Evolutionary conservation across 768 basidiomycete genomes (phyloP).

Genomic region (Russula dissimulans): DNA sequence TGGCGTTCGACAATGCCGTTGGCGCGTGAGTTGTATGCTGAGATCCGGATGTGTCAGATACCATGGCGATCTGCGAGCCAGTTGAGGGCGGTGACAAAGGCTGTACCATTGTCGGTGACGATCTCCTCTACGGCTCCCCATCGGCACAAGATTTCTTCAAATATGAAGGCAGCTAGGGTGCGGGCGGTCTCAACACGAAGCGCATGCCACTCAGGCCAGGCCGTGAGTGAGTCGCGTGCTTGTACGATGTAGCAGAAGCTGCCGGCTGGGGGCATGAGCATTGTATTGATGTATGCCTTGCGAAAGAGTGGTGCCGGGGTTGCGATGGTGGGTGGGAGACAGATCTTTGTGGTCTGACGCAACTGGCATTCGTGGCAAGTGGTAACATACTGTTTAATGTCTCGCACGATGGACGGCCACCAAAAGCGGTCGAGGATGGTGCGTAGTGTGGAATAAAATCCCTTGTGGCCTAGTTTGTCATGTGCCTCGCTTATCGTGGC

Average conservation of each 20-base stretch:
- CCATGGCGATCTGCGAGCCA: background rate
- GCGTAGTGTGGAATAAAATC: background rate
- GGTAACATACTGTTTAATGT: background rate
- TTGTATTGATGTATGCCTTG: background rate
- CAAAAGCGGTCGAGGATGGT: background rate
- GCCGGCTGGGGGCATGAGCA: background rate
- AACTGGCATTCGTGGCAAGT: background rate
- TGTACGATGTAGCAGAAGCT: background rate
- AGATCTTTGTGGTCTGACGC: background rate
- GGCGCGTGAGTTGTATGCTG: slow-evolving; percentile 29
- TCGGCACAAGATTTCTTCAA: background rate
- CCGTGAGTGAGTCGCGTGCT: background rate
- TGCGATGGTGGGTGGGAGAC: background rate
- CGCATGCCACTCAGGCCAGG: background rate
- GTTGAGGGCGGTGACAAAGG: background rate
- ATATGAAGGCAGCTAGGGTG: background rate
- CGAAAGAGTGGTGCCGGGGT: background rate
- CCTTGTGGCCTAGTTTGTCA: background rate
- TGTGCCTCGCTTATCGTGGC: background rate
- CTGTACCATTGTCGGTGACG: no score
- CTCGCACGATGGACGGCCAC: background rate
- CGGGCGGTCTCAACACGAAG: background rate
- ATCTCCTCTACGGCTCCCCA: background rate
- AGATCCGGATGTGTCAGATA: slow-evolving; percentile 26
- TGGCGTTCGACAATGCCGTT: slow-evolving; percentile 31